Conservation (phyloP, 305 asterid species). For the Fraxinus platypoda region DNA sequence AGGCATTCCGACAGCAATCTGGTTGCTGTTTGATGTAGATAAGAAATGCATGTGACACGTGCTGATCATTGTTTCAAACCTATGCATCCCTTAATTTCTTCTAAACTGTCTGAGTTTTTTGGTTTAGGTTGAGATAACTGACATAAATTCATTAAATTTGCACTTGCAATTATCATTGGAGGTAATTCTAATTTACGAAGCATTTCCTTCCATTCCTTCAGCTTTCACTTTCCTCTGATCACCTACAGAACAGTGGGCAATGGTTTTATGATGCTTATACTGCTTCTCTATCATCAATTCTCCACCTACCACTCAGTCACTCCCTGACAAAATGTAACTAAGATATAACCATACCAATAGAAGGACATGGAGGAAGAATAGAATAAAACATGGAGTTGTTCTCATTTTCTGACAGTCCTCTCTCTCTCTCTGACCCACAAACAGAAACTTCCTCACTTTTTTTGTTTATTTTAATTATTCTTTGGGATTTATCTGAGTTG, state of each 20-base stretch:
- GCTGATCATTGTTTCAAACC: background rate
- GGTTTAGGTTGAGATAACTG: conserved; percentile 6
- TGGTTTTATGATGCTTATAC: background rate
- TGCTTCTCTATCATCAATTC: background rate
- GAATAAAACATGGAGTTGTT: background rate
- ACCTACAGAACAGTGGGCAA: background rate
- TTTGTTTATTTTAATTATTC: background rate
- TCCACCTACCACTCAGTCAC: background rate
- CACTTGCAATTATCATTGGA: background rate
- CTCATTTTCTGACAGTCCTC: background rate
- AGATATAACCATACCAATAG: background rate
- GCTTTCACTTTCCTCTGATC: background rate
- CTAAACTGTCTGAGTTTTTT: background rate
- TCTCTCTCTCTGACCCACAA: background rate
- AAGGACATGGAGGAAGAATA: background rate
- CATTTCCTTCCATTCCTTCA: background rate
- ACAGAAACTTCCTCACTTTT: background rate
- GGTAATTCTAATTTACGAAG: background rate
- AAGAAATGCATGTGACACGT: background rate
- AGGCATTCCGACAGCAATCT: background rate
- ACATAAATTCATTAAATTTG: background rate
- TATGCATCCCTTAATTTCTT: background rate
- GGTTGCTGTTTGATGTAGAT: background rate
- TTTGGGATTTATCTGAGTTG: conserved; percentile 20
- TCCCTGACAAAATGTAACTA: background rate